Percentiles rank a stretch among this genome's conserved stretches.
Evolutionary conservation across 768 basidiomycete species (phyloP).

Genomic region (Zangia roseola): DNA sequence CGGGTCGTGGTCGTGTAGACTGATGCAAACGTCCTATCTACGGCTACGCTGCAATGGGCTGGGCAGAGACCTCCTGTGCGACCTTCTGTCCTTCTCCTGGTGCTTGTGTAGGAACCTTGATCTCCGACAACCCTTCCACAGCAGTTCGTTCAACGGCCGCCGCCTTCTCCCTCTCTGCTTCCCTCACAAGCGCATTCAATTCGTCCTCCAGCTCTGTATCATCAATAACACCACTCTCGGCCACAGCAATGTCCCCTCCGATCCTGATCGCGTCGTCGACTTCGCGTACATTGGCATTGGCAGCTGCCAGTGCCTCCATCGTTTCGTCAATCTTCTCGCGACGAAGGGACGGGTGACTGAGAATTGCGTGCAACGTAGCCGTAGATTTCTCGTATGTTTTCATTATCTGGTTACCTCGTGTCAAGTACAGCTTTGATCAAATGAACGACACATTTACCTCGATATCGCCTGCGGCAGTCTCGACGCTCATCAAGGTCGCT

Average conservation of each 20-base stretch:
- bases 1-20: too few relatives aligned
- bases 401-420: conserved; percentile 60
- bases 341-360: conserved; percentile 78
- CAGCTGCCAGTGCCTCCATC: conserved; percentile 83
- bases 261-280: conserved; percentile 74
- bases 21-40: too few relatives aligned
- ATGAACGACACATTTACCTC: conserved; percentile 52
- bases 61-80: background rate
- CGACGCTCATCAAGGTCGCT: conserved; percentile 75
- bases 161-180: conserved; percentile 38
- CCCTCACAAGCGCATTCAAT: conserved; percentile 52
- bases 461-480: conserved; percentile 86
- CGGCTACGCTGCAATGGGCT: conserved; percentile 14
- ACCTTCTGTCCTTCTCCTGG: conserved; percentile 2
- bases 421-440: background rate
- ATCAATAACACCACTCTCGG: conserved; percentile 45
- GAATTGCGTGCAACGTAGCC: conserved; percentile 67
- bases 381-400: conserved; percentile 83
- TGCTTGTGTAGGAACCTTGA: conserved; percentile 17
- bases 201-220: conserved; percentile 66
- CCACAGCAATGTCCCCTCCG: conserved; percentile 62
- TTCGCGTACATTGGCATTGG: conserved; percentile 78
- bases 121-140: conserved; percentile 19
- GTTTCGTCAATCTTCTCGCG: conserved; percentile 80
- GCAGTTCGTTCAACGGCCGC: conserved; percentile 33